Conservation (phyloP, 768 basidiomycete genomes). For the Pisolithus tinctorius region DNA sequence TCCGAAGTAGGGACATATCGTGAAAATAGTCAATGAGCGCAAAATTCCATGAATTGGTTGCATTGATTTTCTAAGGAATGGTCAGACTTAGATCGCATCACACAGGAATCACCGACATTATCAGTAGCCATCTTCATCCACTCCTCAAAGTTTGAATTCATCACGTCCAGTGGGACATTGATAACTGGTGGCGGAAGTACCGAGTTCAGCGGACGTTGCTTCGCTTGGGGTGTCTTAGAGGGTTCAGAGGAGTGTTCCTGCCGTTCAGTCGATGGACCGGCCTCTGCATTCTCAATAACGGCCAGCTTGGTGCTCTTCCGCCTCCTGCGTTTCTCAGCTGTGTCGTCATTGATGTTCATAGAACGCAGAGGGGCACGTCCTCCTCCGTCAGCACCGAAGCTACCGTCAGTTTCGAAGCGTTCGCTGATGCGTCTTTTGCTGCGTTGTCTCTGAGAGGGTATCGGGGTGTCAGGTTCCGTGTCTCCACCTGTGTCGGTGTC, state of each 20-base stretch:
- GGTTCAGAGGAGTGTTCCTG: conserved; percentile 31
- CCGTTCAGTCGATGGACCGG: conserved; percentile 49
- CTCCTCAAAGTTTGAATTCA: conserved; percentile 92
- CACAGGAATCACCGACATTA: conserved; percentile 57
- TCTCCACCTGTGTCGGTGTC: conserved; percentile 21
- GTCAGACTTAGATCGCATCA: conserved; percentile 9
- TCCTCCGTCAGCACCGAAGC: conserved; percentile 27
- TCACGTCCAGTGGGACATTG: conserved; percentile 70
- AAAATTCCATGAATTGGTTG: conserved; percentile 95
- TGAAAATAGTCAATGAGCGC: conserved; percentile 99
- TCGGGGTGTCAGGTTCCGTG: conserved; percentile 28
- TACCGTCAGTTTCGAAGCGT: conserved; percentile 31
- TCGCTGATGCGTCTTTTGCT: conserved; percentile 44
- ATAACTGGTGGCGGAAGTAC: conserved; percentile 51
- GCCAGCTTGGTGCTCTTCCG: conserved; percentile 69
- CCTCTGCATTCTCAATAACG: conserved; percentile 49
- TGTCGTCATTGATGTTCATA: conserved; percentile 70
- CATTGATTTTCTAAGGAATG: conserved; percentile 87
- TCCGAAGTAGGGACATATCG: conserved; percentile 92
- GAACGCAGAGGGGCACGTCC: conserved; percentile 35
- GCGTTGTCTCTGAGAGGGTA: conserved; percentile 14
- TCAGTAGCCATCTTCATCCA: conserved; percentile 99
- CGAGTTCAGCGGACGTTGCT: conserved; percentile 57
- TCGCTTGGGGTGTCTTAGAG: conserved; percentile 38
- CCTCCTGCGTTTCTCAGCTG: conserved; percentile 77